A percentile compares a stretch with the other conserved stretches of the same genome.
Conservation (phyloP, 225 moss, liverwort and hornwort genomes). For the Lunularia cruciata region DNA sequence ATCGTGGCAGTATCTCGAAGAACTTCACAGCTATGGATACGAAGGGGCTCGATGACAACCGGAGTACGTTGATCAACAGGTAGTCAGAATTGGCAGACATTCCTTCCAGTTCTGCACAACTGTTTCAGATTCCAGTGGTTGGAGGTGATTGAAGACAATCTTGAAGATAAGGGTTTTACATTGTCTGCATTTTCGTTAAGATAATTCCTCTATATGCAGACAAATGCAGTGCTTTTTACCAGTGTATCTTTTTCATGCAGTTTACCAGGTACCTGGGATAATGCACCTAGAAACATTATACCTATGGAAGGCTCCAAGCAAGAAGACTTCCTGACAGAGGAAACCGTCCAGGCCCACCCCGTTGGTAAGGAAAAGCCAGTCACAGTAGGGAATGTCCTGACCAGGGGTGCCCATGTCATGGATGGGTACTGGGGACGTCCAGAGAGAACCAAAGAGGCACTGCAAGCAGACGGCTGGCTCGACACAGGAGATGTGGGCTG, state of each 20-base stretch:
- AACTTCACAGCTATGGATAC: constrained; percentile 26
- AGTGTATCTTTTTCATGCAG: too few relatives aligned
- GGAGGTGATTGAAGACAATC: too few relatives aligned
- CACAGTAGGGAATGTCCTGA: constrained; percentile 62
- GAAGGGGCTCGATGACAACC: background rate
- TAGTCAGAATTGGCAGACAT: too few relatives aligned
- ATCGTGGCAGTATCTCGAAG: constrained; percentile 23
- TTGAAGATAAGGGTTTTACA: too few relatives aligned
- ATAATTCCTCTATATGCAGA: background rate
- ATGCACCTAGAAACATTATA: background rate
- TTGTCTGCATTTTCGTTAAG: too few relatives aligned
- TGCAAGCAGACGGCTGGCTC: constrained; percentile 71
- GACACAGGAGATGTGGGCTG: constrained; percentile 89
- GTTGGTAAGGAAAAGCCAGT: constrained; percentile 21
- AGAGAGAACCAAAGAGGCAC: constrained; percentile 51
- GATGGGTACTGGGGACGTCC: constrained; percentile 82
- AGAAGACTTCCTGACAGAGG: background rate
- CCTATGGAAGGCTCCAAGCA: background rate
- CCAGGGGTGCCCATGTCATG: constrained; percentile 96
- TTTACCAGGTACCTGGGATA: background rate
- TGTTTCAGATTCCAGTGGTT: too few relatives aligned
- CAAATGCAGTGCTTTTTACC: too few relatives aligned
- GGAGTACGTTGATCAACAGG: constrained; percentile 27
- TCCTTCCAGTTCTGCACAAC: too few relatives aligned
- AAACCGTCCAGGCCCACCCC: background rate